A percentile compares a stretch with the other conserved stretches of the same genome.
Conservation (phyloP, 768 basidiomycete genomes). For the Mycena alexandri region DNA sequence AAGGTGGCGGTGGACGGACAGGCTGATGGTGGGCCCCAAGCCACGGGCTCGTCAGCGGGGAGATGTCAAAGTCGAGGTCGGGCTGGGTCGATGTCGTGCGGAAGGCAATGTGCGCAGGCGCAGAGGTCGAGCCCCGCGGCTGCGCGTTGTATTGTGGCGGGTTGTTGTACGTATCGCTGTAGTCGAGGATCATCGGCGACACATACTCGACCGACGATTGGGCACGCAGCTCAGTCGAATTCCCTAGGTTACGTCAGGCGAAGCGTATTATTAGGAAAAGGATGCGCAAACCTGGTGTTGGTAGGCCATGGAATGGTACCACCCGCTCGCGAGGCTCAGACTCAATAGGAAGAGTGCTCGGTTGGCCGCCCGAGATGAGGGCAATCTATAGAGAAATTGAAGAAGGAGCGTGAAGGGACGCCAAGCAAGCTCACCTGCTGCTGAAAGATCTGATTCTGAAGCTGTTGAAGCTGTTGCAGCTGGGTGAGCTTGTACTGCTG, state of each 20-base stretch:
- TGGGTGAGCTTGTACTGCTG: slow-evolving; percentile 85
- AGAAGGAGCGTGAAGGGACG: not conserved
- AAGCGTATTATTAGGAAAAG: slow-evolving; percentile 25
- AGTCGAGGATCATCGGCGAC: slow-evolving; percentile 71
- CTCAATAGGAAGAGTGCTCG: slow-evolving; percentile 52
- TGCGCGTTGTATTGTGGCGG: slow-evolving; percentile 38
- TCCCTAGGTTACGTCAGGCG: slow-evolving; percentile 33
- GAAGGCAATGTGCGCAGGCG: slow-evolving; percentile 83
- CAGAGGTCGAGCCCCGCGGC: slow-evolving; percentile 66
- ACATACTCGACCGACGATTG: slow-evolving; percentile 65
- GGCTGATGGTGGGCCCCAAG: slow-evolving; percentile 68
- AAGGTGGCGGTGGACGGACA: slow-evolving; percentile 38
- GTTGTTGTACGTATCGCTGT: slow-evolving; percentile 45
- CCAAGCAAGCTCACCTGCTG: slow-evolving; percentile 74
- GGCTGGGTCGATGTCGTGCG: slow-evolving; percentile 51
- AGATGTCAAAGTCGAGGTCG: slow-evolving; percentile 80
- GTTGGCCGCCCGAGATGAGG: slow-evolving; percentile 68
- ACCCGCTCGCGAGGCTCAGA: slow-evolving; percentile 48
- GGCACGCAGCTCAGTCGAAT: slow-evolving; percentile 40
- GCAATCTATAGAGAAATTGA: slow-evolving; percentile 65
- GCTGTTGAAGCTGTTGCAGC: slow-evolving; percentile 81
- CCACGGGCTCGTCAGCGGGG: slow-evolving; percentile 87
- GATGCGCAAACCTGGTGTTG: slow-evolving; percentile 71
- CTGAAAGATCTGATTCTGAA: slow-evolving; percentile 89
- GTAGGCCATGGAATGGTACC: slow-evolving; percentile 64